A percentile compares a stretch with the other conserved stretches of the same genome.
phyloP scores from a whole-genome alignment of 139 green algal genomes.

The Zygnema circumcarinatum region DNA sequence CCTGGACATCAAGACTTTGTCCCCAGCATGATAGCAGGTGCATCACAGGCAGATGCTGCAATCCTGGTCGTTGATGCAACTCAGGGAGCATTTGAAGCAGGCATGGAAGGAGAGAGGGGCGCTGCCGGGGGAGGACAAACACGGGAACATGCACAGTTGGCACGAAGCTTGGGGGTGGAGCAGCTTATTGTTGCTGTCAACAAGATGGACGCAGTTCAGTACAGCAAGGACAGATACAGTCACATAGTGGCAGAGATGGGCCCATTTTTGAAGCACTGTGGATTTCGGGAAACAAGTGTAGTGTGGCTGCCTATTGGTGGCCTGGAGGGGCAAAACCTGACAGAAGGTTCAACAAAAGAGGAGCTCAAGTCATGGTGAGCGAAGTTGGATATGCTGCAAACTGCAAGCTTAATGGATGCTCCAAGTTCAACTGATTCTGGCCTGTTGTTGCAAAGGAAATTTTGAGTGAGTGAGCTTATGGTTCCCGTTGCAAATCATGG shows the following conservation, averaged over 20 bases:
- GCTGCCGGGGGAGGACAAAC: slow-evolving; percentile 83
- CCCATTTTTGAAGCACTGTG: slow-evolving; percentile 82
- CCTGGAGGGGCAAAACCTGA: slow-evolving; percentile 86
- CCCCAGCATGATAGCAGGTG: slow-evolving; percentile 93
- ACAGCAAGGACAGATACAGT: slow-evolving; percentile 84
- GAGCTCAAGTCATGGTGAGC: slow-evolving; percentile 69
- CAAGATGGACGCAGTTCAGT: slow-evolving; percentile 83
- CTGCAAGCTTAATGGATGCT: no score
- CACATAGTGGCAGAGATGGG: slow-evolving; percentile 75
- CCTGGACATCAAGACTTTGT: slow-evolving; percentile 98
- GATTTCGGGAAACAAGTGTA: slow-evolving; percentile 75
- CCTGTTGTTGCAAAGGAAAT: no score
- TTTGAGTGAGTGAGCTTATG: no score
- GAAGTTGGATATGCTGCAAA: neutral
- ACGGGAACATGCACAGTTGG: slow-evolving; percentile 92
- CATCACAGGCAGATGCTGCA: slow-evolving; percentile 84
- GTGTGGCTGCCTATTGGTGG: slow-evolving; percentile 82
- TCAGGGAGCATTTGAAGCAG: slow-evolving; percentile 90
- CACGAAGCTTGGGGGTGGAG: slow-evolving; percentile 85
- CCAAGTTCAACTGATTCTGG: no score
- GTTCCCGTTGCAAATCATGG: no score
- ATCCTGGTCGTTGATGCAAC: slow-evolving; percentile 95
- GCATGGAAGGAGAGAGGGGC: slow-evolving; percentile 74
- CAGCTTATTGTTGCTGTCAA: slow-evolving; percentile 94
- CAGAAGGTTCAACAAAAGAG: slow-evolving; percentile 52